A percentile compares a stretch with the other conserved stretches of the same genome.
Evolutionary conservation across 208 protist species (phyloP).

Genomic region (Crithidia bombi): DNA sequence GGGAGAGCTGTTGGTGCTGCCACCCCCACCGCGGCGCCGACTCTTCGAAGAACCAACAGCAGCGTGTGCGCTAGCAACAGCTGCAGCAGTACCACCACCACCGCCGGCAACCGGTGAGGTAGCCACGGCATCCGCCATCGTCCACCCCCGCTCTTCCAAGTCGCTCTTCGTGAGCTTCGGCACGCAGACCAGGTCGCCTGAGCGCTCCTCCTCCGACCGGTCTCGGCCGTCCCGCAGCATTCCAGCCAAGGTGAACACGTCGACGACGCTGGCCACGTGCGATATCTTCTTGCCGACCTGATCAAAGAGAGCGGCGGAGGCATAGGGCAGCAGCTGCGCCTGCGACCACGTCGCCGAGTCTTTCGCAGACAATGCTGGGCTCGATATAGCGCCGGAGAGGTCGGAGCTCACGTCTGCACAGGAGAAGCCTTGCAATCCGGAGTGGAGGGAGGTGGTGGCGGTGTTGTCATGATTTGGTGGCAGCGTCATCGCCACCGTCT

Average conservation of each 20-base stretch:
- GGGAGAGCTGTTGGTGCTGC: background rate
- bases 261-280: constrained; percentile 27
- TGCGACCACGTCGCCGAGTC: constrained; percentile 33
- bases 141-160: constrained; percentile 19
- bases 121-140: constrained; percentile 3
- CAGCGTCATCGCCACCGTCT: constrained; percentile 33
- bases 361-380: background rate
- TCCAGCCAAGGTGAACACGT: constrained; percentile 36
- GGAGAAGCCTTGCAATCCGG: constrained; percentile 1
- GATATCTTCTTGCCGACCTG: constrained; percentile 11
- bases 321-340: constrained; percentile 22
- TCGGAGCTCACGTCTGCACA: constrained; percentile 22
- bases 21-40: background rate
- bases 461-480: constrained; percentile 7
- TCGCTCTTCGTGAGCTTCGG: constrained; percentile 4
- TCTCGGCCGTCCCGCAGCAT: constrained; percentile 27
- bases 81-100: background rate
- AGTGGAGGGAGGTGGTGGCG: background rate
- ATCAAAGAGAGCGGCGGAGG: constrained; percentile 16
- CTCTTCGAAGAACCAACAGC: background rate
- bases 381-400: constrained; percentile 2
- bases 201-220: constrained; percentile 12
- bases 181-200: constrained; percentile 10
- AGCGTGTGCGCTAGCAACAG: background rate
- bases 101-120: no score